These are phyloP conservation scores for Picea mariana DNA, from an alignment of 83 land plant genomes.

Conservation along the genomic window DNA sequence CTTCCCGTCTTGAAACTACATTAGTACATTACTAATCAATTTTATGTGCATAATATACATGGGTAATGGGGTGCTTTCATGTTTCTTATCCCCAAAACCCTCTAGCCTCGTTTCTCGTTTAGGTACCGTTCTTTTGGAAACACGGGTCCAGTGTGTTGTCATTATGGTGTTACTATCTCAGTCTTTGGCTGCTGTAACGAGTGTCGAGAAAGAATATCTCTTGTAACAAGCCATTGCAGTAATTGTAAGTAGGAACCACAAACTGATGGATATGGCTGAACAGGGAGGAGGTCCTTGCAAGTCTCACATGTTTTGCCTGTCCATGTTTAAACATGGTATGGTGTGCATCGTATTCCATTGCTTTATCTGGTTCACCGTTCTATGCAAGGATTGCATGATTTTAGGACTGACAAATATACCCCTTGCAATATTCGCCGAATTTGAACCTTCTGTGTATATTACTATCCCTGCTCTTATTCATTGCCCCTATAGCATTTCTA, in stretches of 20 bases:
- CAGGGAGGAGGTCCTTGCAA: not conserved
- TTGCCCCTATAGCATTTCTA: not conserved
- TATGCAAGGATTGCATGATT: too few species aligned
- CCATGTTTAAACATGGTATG: not conserved
- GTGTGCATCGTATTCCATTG: not conserved
- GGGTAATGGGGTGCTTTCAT: too few species aligned
- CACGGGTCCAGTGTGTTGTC: not conserved
- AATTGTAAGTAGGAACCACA: not conserved
- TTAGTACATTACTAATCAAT: too few species aligned
- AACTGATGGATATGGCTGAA: not conserved
- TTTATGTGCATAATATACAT: too few species aligned
- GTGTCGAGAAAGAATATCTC: not conserved
- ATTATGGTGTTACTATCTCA: not conserved
- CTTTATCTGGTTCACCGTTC: not conserved
- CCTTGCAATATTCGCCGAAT: not conserved
- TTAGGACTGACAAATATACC: too few species aligned
- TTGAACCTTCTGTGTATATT: not conserved
- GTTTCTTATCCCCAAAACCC: too few species aligned
- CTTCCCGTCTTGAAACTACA: too few species aligned
- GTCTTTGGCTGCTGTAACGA: not conserved
- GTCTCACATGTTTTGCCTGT: too few species aligned
- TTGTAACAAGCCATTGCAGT: not conserved
- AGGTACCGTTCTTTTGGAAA: too few species aligned
- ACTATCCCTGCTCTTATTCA: not conserved
- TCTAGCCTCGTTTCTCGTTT: too few species aligned